phyloP scores from a whole-genome alignment of 2,329 filamentous ascomycete genomes.

The Pseudocercospora vitis region DNA sequence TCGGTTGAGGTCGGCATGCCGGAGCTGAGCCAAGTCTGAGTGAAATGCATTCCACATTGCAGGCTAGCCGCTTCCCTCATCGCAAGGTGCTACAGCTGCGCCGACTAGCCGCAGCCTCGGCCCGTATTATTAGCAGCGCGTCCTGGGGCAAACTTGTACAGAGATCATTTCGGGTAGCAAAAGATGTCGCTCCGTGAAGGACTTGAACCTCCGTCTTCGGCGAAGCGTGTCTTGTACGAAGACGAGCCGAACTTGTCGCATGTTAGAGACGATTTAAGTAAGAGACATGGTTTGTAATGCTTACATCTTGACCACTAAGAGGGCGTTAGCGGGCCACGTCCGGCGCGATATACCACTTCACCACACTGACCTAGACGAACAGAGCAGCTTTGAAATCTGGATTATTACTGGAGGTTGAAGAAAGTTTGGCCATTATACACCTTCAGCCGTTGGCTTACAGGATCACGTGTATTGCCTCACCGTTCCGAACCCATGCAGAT shows the following conservation, averaged over 20 bases:
- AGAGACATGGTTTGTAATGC: conserved; percentile 15
- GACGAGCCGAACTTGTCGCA: conserved; percentile 19
- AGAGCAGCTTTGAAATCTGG: conserved; percentile 6
- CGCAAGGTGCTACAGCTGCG: background rate
- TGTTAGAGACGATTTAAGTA: conserved; percentile 4
- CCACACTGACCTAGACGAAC: conserved; percentile 17
- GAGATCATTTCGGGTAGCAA: too few species aligned
- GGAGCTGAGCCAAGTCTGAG: conserved; percentile 9
- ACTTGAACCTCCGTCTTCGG: conserved; percentile 20
- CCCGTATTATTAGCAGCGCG: too few species aligned
- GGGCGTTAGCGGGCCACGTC: conserved; percentile 4
- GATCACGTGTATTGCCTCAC: too few species aligned
- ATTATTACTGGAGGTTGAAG: background rate
- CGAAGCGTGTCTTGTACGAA: conserved; percentile 10
- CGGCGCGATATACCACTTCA: conserved; percentile 1
- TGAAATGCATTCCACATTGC: background rate
- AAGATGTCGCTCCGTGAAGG: conserved; percentile 6
- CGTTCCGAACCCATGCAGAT: too few species aligned
- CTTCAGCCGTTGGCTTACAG: conserved; percentile 1
- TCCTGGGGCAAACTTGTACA: too few species aligned
- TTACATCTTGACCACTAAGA: conserved; percentile 22
- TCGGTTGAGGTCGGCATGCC: conserved; percentile 12
- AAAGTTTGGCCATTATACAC: conserved; percentile 9
- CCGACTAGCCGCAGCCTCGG: background rate
- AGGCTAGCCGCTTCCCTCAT: background rate